Base-by-base conservation (phyloP, 73 alveolate species). In the Durusdinium trenchii region DNA sequence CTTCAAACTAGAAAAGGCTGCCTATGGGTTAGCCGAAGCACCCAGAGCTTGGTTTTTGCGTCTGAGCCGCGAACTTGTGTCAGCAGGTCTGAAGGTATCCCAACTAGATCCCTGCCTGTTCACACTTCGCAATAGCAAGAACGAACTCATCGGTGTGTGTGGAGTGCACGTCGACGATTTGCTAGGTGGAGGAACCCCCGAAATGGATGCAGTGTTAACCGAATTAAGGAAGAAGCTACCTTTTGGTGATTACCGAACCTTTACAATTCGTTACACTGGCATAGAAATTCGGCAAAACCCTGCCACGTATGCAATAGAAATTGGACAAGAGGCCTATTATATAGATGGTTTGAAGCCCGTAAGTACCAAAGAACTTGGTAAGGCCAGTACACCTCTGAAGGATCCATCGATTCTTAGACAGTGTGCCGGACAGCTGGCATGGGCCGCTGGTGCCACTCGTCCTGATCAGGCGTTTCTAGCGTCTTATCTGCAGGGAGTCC, bases 381-480 rank as follows among this genome's bases (percentile, higher is more conserved):
- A 52, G 20, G 94, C 76, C 54, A 32, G 40, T 0, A 42, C 67
- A 26, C 18, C 48, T 2, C 26, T 84, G 45, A 0, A 1, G 0
- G 57, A 52, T 9, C 78, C 94, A 1, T 12, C 79, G 1, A 40
- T 84, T 0, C 28, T 84, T 48, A 26, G 71, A 1, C 48, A 67
- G 7, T 82, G 92, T 54, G 57, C 71, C 46, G 92, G 92, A n/a
- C 92, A 82, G 69, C 78, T 84, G 23, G 94, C 94, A 0, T 84
- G 94, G 94, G 94, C 52, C 0, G 94, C 94, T 7, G 52, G 52
- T 14, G 32, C 47, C 32, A 85, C 79, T 6, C 36, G 94, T 1
- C 94, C 94, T 0, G 79, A 85, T 30, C 94, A 82, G 73, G 48
- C 93, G 1, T 82, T 82, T 6, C 71, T 82, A 4, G 93, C 93